These are phyloP conservation scores for Paxillus involutus DNA, from an alignment of 768 basidiomycete species.

Conservation along the genomic window DNA sequence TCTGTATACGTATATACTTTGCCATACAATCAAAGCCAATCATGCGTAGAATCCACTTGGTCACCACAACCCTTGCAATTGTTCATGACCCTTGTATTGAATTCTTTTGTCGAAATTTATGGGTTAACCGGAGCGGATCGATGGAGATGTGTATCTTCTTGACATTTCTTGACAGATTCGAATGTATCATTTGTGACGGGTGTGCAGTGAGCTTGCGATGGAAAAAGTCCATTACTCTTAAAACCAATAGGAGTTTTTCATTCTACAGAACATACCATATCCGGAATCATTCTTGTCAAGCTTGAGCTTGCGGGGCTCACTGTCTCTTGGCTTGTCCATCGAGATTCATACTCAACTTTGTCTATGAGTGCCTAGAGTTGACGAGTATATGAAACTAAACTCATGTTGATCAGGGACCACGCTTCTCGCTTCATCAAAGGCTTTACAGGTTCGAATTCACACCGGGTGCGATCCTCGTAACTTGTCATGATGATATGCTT, in stretches of 20 bases:
- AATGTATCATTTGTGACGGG: not conserved
- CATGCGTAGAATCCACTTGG: conserved; percentile 8
- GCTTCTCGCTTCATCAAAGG: conserved; percentile 9
- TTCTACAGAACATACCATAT: conserved; percentile 29
- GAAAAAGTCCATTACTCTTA: not conserved
- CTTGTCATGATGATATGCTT: conserved; percentile 26
- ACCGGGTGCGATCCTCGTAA: conserved; percentile 9
- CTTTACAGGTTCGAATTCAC: conserved; percentile 7
- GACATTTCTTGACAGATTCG: not conserved
- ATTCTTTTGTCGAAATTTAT: conserved; percentile 6
- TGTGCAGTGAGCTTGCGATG: not conserved
- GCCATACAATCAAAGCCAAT: conserved; percentile 5
- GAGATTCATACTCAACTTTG: not conserved
- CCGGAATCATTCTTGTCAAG: conserved; percentile 10
- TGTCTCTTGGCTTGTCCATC: not conserved
- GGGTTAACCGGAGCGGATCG: not conserved
- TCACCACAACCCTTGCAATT: not conserved
- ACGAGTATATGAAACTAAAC: not conserved
- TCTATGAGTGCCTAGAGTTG: not conserved
- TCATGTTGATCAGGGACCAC: conserved; percentile 8
- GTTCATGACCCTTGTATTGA: too few species aligned
- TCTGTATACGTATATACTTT: conserved; percentile 29
- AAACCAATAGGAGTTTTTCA: conserved; percentile 2
- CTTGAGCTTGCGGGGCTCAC: too few species aligned
- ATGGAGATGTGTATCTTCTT: not conserved